Base-by-base conservation (phyloP, 257 asterid genomes). In the Rhazya stricta region DNA sequence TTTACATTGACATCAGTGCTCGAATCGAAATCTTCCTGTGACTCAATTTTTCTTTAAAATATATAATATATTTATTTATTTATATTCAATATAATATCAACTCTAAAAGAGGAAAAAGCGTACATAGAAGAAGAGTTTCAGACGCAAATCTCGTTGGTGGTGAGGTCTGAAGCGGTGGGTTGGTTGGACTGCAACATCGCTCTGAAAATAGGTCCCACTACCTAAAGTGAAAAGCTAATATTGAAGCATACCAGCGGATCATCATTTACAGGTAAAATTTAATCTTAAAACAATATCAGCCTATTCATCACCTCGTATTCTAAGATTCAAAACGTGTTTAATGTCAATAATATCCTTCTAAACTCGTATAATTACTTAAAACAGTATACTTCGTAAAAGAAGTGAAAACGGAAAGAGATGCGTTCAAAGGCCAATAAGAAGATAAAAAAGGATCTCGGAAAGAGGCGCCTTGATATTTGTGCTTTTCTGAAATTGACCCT, bases 341-440 rank as follows among this genome's bases (percentile, higher is more conserved):
- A 30, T 32, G 63, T 50, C 74, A 1, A 18, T 50, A 50, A 6
- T 32, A 50, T 9, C 62, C 63, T 19, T 12, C 8, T 5, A 9
- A 13, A 15, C 0, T 27, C 66, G 34, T 27, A 15, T 29, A 15
- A 61, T 71, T 71, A 36, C 21, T 27, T 18, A 21, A n/a, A 23
- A 61, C 67, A 1, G 67, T 61, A 23, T 10, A 9, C 12, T 5
- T 1, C 1, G 1, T 12, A 27, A 61, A 30, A 61, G 41, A 10
- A 11, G 67, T 53, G 53, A 72, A 53, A 29, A 36, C 53, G 30
- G 36, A 48, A 50, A 23, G 67, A 5, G 42, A 61, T 21, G 13
- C 11, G 4, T 51, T 53, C 41, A 73, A 58, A 37, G 76, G 29
- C 76, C 77, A 41, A 43, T 73, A 60, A 18, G 32, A 16, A 37